phyloP scores from a whole-genome alignment of 805 yeast genomes.

The Starmerella kuoi region DNA sequence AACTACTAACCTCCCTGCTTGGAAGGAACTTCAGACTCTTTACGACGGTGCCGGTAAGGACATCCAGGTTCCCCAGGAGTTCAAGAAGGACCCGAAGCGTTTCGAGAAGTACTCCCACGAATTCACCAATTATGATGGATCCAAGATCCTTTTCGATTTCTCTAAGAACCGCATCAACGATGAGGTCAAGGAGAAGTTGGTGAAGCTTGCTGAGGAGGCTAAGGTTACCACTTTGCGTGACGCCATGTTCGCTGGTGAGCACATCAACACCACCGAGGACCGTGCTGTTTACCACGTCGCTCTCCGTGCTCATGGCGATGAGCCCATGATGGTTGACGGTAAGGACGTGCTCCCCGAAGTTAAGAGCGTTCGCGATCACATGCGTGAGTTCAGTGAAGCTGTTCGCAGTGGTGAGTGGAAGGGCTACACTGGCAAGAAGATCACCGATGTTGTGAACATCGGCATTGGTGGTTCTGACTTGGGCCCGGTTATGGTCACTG shows the following conservation, averaged over 20 bases:
- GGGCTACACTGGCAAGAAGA: conserved; percentile 90
- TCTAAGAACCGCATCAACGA: conserved; percentile 89
- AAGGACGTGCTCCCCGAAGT: conserved; percentile 83
- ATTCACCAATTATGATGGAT: conserved; percentile 73
- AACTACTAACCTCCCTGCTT: conserved; percentile 51
- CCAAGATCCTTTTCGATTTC: conserved; percentile 85
- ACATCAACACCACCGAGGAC: conserved; percentile 90
- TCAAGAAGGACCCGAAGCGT: conserved; percentile 60
- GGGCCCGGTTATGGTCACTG: conserved; percentile 99
- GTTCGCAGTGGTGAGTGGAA: conserved; percentile 92
- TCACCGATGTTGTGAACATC: conserved; percentile 89
- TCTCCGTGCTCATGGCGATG: conserved; percentile 79
- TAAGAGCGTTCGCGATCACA: conserved; percentile 80
- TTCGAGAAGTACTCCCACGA: conserved; percentile 64
- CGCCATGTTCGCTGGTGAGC: conserved; percentile 82
- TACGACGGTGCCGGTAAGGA: conserved; percentile 59
- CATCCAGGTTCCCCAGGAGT: conserved; percentile 66
- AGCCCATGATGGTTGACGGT: conserved; percentile 82
- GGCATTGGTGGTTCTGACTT: conserved; percentile 99
- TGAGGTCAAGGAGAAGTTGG: conserved; percentile 53
- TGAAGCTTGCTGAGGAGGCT: conserved; percentile 81
- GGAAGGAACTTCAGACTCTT: conserved; percentile 62
- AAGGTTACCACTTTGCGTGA: conserved; percentile 78
- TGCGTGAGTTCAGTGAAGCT: conserved; percentile 85
- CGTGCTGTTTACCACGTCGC: conserved; percentile 93